Base-by-base conservation (phyloP, 1,139 yeast species). In the Saccharomyces hybrid region DNA sequence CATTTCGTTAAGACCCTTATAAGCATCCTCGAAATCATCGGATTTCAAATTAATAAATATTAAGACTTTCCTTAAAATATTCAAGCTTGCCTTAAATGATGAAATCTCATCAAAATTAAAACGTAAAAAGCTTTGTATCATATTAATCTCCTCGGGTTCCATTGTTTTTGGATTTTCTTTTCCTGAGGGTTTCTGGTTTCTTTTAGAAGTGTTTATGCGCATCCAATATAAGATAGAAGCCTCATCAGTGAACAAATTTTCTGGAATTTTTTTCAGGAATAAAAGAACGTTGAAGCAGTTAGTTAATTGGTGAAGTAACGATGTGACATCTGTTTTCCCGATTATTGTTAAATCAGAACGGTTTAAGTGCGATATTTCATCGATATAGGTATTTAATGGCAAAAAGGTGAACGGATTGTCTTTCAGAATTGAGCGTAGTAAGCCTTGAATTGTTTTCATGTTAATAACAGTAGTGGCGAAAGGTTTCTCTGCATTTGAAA, bases 121-220 rank as follows among this genome's bases (percentile, higher is more conserved):
- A 47, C 75, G 75, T 28, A 85, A 64, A 61, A 87, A 86, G 34
- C 75, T 74, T 51, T 78, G 81, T 49, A 83, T 81, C 49, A 83
- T 86, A 16, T 73, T 70, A 32, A 77, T 66, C 53, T 76, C 78
- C 53, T 77, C 81, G 1, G 73, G 73, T 46, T 70, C 71, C 8
- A 71, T 29, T 5, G 26, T 14, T 41, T 46, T 52, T 9, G 31
- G 32, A 26, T 57, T 53, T 8, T 57, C 47, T 20, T 38, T 38
- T 8, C 44, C 20, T 16, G 44, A 23, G 2, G 25, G 42, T 51
- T 51, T 26, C 46, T n/a, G 31, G 51, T 54, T 41, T 59, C 54
- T 46, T 51, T 47, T 13, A n/a, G 44, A 38, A 38, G 44, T 38
- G 25, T 47, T 47, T 47, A 47, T 47, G 41, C 31, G 32, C 31